These are phyloP conservation scores for Pseudodiploospora longispora DNA, from an alignment of 2,329 filamentous ascomycete species.

Conservation along the genomic window DNA sequence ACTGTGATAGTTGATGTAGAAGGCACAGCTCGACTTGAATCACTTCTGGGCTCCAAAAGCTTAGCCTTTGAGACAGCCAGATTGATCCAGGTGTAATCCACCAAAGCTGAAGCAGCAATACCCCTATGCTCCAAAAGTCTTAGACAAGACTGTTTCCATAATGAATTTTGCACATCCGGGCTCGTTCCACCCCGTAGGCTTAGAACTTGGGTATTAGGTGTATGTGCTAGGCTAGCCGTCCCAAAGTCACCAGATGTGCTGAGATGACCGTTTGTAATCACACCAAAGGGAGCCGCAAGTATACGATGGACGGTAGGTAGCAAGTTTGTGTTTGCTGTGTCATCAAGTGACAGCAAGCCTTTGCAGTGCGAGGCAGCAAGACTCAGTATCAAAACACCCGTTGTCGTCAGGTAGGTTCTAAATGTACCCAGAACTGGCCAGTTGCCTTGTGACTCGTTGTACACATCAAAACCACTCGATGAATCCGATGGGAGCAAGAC, in stretches of 20 bases:
- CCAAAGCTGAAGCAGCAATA: constrained; percentile 34
- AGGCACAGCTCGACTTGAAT: constrained; percentile 29
- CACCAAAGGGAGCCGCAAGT: constrained; percentile 47
- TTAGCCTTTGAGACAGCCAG: constrained; percentile 41
- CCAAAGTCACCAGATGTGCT: constrained; percentile 12
- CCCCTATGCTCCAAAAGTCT: constrained; percentile 44
- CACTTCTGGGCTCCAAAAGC: constrained; percentile 31
- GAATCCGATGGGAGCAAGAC: constrained; percentile 34
- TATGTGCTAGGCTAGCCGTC: constrained; percentile 36
- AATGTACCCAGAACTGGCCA: constrained; percentile 39
- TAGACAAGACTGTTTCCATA: constrained; percentile 44
- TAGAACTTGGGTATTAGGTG: constrained; percentile 44
- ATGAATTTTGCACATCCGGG: constrained; percentile 29
- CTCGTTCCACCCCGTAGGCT: constrained; percentile 29
- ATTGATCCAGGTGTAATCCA: constrained; percentile 41
- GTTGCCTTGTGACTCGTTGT: constrained; percentile 11
- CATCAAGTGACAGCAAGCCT: constrained; percentile 39
- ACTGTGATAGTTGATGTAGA: constrained; percentile 31
- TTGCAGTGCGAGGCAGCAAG: constrained; percentile 39
- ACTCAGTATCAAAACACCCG: constrained; percentile 43
- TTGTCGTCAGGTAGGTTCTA: constrained; percentile 47
- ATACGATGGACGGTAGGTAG: constrained; percentile 35
- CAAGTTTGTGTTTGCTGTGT: constrained; percentile 30
- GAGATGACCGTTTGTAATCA: constrained; percentile 22
- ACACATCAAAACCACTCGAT: constrained; percentile 10